Percentiles rank a stretch among this genome's conserved stretches.
Evolutionary conservation across 208 protist genomes (phyloP).

Genomic region (Leishmania amazonensis): DNA sequence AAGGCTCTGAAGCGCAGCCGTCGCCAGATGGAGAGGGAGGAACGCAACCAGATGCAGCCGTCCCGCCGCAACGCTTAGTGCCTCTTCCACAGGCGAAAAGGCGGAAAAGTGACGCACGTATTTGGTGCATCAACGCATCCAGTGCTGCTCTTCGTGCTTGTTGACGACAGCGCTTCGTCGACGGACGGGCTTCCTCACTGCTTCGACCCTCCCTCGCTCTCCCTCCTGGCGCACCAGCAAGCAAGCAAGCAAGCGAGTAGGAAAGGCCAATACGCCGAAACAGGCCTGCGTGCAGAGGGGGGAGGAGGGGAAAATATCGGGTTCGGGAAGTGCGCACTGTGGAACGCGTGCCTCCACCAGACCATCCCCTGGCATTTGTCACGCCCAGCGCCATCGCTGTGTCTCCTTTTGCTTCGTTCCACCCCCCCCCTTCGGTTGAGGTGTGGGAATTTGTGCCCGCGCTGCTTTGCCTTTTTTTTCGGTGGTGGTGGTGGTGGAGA

Average conservation of each 20-base stretch:
- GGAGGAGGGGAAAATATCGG: neutral
- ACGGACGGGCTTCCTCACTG: neutral
- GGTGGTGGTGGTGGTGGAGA: neutral
- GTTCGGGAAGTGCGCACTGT: neutral
- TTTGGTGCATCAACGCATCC: neutral
- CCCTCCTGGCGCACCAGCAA: neutral
- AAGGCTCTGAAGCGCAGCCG: conserved; percentile 43
- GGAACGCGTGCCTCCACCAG: neutral
- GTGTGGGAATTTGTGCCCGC: neutral
- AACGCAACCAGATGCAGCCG: conserved; percentile 16
- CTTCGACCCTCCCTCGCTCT: neutral
- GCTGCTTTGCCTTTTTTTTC: neutral
- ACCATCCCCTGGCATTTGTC: neutral
- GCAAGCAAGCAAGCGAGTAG: neutral
- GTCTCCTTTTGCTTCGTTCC: neutral
- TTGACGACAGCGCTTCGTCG: neutral
- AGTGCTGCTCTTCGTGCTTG: neutral
- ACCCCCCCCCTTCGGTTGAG: neutral
- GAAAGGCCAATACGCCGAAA: neutral
- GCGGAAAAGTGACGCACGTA: neutral
- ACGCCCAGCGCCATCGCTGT: neutral
- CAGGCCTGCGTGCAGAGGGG: neutral
- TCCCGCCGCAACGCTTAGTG: conserved; percentile 7
- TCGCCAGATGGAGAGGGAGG: conserved; percentile 40
- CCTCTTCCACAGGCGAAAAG: neutral